Percentiles rank a stretch among this genome's conserved stretches.
Evolutionary conservation across 495 filamentous ascomycete species (phyloP).

Genomic region (Penicillium ochrochloron): DNA sequence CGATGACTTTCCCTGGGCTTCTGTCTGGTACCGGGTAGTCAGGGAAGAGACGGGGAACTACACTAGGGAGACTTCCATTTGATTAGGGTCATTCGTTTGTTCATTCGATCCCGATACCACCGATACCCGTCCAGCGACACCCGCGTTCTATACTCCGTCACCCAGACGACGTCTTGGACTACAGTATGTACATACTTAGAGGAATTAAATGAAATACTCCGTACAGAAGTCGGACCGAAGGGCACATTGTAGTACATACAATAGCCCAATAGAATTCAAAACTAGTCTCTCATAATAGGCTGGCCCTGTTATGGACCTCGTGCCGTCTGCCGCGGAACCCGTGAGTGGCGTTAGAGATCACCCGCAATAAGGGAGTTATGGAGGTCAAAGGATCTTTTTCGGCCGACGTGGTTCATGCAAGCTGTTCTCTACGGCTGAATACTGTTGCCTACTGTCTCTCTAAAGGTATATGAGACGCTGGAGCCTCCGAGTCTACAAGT

Average conservation of each 20-base stretch:
- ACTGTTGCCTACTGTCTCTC: background rate
- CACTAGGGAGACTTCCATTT: background rate
- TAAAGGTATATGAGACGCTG: too few species aligned
- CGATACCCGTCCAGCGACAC: slow-evolving; percentile 1
- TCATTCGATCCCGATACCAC: background rate
- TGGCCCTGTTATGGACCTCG: background rate
- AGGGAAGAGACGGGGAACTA: slow-evolving; percentile 1
- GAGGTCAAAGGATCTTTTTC: background rate
- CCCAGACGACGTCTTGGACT: background rate
- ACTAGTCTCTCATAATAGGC: background rate
- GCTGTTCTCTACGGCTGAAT: background rate
- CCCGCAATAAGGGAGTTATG: background rate
- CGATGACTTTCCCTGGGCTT: background rate
- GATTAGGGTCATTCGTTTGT: background rate
- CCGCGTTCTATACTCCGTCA: background rate
- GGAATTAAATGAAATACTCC: background rate
- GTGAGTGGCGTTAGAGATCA: background rate
- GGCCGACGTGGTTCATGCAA: background rate
- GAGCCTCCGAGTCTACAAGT: too few species aligned
- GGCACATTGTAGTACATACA: background rate
- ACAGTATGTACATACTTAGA: too few species aligned
- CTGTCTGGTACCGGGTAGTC: slow-evolving; percentile 13
- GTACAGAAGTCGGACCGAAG: background rate
- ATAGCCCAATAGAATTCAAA: background rate
- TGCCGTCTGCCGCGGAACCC: background rate